Base-by-base conservation (phyloP, 192 early-diverging fungal species). In the Radiomyces spectabilis region DNA sequence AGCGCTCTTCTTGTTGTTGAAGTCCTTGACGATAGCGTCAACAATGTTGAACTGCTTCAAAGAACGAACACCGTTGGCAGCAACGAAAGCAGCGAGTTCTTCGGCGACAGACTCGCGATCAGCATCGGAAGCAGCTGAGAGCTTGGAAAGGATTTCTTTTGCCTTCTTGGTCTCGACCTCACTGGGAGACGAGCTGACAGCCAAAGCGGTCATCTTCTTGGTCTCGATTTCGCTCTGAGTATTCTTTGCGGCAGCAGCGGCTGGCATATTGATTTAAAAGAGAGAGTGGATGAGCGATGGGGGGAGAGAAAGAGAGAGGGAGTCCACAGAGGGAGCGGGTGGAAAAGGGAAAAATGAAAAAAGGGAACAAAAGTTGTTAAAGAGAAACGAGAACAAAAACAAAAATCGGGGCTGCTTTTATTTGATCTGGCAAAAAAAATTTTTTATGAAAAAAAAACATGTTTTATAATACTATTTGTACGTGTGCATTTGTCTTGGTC, bases 1-100 rank as follows among this genome's bases (percentile, higher is more conserved):
- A 53, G 72, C 57, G 53, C 51, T 72, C 79, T 88, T 86, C 78
- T 90, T 90, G 81, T 84, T 76, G 56, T 68, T 69, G 40, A 81
- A 63, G 45, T 81, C 79, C 59, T 76, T 74, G 41, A 53, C 53
- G 27, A 89, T 65, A 51, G 71, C 61, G 35, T 80, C 78, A 37
- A 85, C 56, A 51, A 87, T 69, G 33, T 66, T 73, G 73, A 69
- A 76, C 27, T 76, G 72, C 51, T 78, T 74, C 41, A 87, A 76
- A 31, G 65, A 61, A 39, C 69, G 72, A 60, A 76, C 65, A 59
- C 79, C 77, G 66, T 85, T 83, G 80, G 82, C 73, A 42, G 53
- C 19, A 34, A 66, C 46, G 35, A 51, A 54, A 25, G 45, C 45
- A 60, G 47, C 64, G 40, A 66, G 39, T 40, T 53, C 64, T 26